These are phyloP conservation scores for Fusarium brevicatenulatum DNA, from an alignment of 2,329 filamentous ascomycete genomes.

Conservation along the genomic window DNA sequence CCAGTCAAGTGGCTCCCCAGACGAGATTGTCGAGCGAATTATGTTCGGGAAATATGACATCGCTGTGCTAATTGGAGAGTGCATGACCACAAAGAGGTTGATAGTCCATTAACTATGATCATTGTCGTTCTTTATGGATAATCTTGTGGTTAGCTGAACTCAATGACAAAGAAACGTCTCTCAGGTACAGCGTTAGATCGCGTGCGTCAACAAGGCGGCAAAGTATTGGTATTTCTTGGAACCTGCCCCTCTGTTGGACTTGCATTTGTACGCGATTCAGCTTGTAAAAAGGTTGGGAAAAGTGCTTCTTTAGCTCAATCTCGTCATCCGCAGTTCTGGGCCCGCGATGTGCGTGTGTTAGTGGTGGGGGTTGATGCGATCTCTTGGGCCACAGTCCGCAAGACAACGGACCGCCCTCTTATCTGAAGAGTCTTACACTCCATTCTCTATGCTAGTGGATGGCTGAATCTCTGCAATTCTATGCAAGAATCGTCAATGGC, in stretches of 20 bases:
- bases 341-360: background rate
- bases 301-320: background rate
- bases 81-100: background rate
- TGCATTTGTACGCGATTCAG: background rate
- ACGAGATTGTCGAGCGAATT: background rate
- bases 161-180: background rate
- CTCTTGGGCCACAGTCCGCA: constrained; percentile 13
- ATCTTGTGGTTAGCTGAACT: constrained; percentile 3
- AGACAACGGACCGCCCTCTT: background rate
- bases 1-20: background rate
- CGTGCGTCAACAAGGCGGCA: background rate
- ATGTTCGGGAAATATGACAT: background rate
- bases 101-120: background rate
- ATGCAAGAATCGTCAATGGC: background rate
- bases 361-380: constrained; percentile 22
- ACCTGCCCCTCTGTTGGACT: background rate
- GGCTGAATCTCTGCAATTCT: background rate
- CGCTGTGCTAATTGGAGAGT: background rate
- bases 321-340: constrained; percentile 6
- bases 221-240: background rate
- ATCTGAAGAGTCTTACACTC: constrained; percentile 15
- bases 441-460: constrained; percentile 5
- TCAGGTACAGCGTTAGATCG: background rate
- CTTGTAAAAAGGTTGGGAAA: background rate
- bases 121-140: background rate